These are phyloP conservation scores for Yueomyces sp. DNA, from an alignment of 805 yeast species.

Conservation along the genomic window DNA sequence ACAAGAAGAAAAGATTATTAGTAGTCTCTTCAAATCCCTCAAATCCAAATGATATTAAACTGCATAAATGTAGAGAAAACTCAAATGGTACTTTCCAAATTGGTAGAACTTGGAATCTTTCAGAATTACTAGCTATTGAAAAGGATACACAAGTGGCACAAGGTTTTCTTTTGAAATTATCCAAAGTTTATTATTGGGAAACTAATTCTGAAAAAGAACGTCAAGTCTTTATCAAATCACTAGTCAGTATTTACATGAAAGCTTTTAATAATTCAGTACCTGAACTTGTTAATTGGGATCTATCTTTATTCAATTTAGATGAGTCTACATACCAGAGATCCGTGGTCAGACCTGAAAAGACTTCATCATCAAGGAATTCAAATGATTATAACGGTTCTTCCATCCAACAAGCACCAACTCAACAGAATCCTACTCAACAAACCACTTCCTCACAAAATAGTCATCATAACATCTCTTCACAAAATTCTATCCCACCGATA, in stretches of 20 bases:
- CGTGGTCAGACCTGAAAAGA: too few species aligned
- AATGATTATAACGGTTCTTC: too few species aligned
- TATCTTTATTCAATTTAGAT: slow-evolving; percentile 27
- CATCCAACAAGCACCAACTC: too few species aligned
- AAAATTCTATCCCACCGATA: too few species aligned
- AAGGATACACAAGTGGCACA: slow-evolving; percentile 38
- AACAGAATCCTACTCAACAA: too few species aligned
- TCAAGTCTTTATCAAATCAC: slow-evolving; percentile 39
- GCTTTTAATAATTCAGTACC: slow-evolving; percentile 47
- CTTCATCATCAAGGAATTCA: too few species aligned
- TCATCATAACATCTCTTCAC: too few species aligned
- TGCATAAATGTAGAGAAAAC: slow-evolving; percentile 81
- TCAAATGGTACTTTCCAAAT: slow-evolving; percentile 66
- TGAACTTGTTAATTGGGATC: slow-evolving; percentile 38
- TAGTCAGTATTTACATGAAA: slow-evolving; percentile 40
- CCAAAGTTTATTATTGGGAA: slow-evolving; percentile 79
- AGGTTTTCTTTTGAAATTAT: slow-evolving; percentile 48
- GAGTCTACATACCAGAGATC: slow-evolving; percentile 23
- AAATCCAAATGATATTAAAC: slow-evolving; percentile 50
- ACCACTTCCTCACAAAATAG: too few species aligned
- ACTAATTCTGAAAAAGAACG: slow-evolving; percentile 45
- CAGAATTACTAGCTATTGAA: slow-evolving; percentile 47
- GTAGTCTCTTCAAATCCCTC: slow-evolving; percentile 36
- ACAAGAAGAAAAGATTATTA: slow-evolving; percentile 49
- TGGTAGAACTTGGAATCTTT: slow-evolving; percentile 85